phyloP scores from a whole-genome alignment of 805 yeast genomes.

The Metschnikowia aberdeeniae region DNA sequence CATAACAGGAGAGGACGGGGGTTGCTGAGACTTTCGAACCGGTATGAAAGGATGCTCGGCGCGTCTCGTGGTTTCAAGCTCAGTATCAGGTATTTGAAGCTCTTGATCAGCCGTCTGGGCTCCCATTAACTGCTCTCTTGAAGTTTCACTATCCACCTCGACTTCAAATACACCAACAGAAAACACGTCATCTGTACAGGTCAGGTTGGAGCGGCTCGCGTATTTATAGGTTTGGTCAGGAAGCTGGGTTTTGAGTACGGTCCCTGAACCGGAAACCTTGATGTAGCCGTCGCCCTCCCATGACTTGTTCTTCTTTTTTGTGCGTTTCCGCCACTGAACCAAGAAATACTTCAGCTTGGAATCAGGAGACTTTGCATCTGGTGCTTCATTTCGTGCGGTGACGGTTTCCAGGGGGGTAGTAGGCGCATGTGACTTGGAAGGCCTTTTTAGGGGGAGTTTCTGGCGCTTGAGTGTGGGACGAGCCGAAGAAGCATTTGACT shows the following conservation, averaged over 20 bases:
- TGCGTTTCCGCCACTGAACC: slow-evolving; percentile 66
- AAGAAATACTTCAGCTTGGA: slow-evolving; percentile 12
- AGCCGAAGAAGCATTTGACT: not conserved
- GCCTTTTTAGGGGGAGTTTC: not conserved
- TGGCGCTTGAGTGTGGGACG: not conserved
- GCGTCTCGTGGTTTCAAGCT: not conserved
- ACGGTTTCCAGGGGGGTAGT: not conserved
- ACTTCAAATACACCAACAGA: slow-evolving; percentile 58
- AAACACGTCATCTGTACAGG: slow-evolving; percentile 28
- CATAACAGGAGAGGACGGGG: not conserved
- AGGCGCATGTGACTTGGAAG: not conserved
- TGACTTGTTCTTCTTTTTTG: slow-evolving; percentile 76
- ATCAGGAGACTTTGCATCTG: too few species aligned
- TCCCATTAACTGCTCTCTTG: slow-evolving; percentile 6
- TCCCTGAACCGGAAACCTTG: slow-evolving; percentile 23
- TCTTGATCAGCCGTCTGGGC: not conserved
- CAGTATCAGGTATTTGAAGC: not conserved
- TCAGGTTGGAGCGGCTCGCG: slow-evolving; percentile 13
- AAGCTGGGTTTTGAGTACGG: slow-evolving; percentile 27
- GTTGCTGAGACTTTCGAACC: not conserved
- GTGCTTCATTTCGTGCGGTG: not conserved
- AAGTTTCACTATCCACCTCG: slow-evolving; percentile 43
- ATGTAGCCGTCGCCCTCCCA: slow-evolving; percentile 93
- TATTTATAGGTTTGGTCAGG: slow-evolving; percentile 21
- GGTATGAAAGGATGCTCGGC: not conserved